phyloP scores from a whole-genome alignment of 495 filamentous ascomycete species.

The Neurospora sp. region DNA sequence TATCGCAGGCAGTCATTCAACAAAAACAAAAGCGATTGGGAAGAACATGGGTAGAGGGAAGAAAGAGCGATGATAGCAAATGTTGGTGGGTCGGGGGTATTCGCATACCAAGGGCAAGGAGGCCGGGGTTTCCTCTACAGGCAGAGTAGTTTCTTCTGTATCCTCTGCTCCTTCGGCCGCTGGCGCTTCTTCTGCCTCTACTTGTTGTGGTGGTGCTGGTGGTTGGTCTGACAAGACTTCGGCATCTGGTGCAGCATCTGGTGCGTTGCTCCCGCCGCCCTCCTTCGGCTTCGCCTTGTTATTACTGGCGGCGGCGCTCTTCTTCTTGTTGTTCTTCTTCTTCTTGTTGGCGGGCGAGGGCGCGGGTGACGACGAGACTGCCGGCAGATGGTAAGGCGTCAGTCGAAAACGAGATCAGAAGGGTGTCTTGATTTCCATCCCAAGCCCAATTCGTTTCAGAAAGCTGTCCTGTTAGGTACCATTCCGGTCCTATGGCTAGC shows the following conservation, averaged over 20 bases:
- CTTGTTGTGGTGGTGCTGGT: neutral
- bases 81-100: neutral
- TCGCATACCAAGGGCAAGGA: neutral
- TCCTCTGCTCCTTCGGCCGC: neutral
- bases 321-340: slow-evolving; percentile 59
- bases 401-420: neutral
- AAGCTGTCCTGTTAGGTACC: neutral
- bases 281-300: slow-evolving; percentile 9
- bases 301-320: slow-evolving; percentile 23
- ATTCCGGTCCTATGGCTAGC: neutral
- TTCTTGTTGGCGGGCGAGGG: slow-evolving; percentile 43
- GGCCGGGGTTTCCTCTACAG: slow-evolving; percentile 1
- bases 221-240: neutral
- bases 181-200: neutral
- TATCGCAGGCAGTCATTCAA: neutral
- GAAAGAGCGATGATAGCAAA: neutral
- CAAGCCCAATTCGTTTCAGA: neutral
- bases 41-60: neutral
- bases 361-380: slow-evolving; percentile 3
- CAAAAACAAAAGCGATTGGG: neutral
- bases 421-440: neutral
- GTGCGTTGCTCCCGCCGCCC: neutral
- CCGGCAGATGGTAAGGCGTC: neutral
- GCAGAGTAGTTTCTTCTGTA: neutral
- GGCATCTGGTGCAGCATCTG: neutral